These are phyloP conservation scores for Elaeis guineensis DNA, from an alignment of 176 grass and related monocot species.

Conservation along the genomic window DNA sequence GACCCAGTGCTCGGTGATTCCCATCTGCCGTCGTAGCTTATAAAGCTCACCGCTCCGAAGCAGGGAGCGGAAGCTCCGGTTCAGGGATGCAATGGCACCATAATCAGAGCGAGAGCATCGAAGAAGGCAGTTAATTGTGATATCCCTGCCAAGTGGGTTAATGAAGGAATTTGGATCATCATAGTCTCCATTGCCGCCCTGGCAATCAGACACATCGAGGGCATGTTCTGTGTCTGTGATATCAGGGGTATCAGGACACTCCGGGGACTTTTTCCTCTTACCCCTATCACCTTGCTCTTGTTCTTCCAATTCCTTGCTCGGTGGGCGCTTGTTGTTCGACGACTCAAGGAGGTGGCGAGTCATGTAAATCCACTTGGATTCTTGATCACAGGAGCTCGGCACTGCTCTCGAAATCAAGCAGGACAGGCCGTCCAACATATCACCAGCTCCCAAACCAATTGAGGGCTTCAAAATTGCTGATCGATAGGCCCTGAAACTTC, in stretches of 20 bases:
- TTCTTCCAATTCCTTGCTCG: constrained; percentile 4
- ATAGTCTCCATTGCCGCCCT: neutral
- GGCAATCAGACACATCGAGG: neutral
- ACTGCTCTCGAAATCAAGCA: constrained; percentile 1
- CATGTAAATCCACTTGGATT: constrained; percentile 13
- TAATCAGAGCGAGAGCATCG: constrained; percentile 12
- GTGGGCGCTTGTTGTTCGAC: neutral
- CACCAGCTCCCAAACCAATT: neutral
- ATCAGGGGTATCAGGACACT: constrained; percentile 9
- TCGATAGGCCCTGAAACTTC: neutral
- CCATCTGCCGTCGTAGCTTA: constrained; percentile 3
- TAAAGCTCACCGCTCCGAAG: constrained; percentile 10
- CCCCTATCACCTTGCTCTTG: neutral
- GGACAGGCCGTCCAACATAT: constrained; percentile 12
- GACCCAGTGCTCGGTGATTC: constrained; percentile 16
- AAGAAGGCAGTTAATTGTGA: constrained; percentile 13
- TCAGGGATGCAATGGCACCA: neutral
- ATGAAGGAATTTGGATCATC: neutral
- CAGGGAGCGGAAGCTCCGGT: constrained; percentile 5
- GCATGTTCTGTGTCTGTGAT: neutral
- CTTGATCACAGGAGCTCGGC: constrained; percentile 1
- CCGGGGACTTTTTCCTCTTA: neutral
- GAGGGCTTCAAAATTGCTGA: neutral
- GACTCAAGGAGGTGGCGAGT: neutral
- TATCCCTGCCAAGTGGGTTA: constrained; percentile 2